phyloP scores from a whole-genome alignment of 192 early-diverging fungal genomes.

The Coemansia javaensis region DNA sequence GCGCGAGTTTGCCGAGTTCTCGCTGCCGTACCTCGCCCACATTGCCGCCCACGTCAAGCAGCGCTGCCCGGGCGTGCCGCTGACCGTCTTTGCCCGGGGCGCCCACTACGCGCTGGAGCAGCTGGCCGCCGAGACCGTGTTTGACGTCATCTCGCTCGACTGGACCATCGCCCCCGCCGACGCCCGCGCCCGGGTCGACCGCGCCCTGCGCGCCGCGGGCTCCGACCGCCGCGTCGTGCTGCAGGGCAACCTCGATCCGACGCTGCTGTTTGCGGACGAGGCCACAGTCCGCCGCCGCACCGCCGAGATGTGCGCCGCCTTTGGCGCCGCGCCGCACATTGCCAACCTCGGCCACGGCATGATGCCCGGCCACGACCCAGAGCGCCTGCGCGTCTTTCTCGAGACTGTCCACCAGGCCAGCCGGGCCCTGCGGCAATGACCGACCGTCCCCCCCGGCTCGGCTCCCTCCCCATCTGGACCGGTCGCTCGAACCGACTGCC shows the following conservation, averaged over 20 bases:
- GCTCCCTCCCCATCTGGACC: too few species aligned
- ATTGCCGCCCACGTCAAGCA: slow-evolving; percentile 77
- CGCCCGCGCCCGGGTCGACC: slow-evolving; percentile 25
- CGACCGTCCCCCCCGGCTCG: too few species aligned
- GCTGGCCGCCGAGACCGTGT: slow-evolving; percentile 59
- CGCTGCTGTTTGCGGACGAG: slow-evolving; percentile 67
- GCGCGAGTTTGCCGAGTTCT: slow-evolving; percentile 73
- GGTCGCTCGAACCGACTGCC: too few species aligned
- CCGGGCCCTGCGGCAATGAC: slow-evolving; percentile 11
- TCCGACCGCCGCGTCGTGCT: slow-evolving; percentile 40
- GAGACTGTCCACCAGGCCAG: slow-evolving; percentile 60
- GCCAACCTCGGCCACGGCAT: slow-evolving; percentile 98
- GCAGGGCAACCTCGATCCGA: slow-evolving; percentile 97
- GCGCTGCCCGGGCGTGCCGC: slow-evolving; percentile 62
- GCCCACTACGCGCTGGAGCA: slow-evolving; percentile 82
- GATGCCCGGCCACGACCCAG: slow-evolving; percentile 75
- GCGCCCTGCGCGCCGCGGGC: slow-evolving; percentile 2
- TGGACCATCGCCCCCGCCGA: slow-evolving; percentile 75
- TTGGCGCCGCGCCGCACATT: slow-evolving; percentile 77
- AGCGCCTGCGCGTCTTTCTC: slow-evolving; percentile 64
- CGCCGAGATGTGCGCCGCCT: slow-evolving; percentile 71
- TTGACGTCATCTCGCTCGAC: slow-evolving; percentile 87
- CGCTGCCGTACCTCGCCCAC: slow-evolving; percentile 82
- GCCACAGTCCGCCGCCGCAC: slow-evolving; percentile 71
- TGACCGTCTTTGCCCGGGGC: slow-evolving; percentile 89